These are phyloP conservation scores for Solanum neorickii DNA, from an alignment of 257 asterid species.

Conservation along the genomic window DNA sequence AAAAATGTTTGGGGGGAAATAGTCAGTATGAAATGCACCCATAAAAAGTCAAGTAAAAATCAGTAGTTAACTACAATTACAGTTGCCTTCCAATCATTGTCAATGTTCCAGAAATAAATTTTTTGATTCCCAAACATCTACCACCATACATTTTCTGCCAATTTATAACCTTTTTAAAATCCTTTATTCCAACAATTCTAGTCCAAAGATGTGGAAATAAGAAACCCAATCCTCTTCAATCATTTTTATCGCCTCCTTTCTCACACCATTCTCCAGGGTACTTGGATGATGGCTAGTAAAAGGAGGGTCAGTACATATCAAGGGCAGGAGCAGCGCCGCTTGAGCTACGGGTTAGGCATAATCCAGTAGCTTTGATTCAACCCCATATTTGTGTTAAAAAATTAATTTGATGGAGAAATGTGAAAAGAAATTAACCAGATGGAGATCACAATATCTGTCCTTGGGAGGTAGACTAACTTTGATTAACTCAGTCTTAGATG, in stretches of 20 bases:
- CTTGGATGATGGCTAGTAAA: background rate
- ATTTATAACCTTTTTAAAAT: background rate
- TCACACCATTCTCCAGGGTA: background rate
- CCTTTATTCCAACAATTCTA: background rate
- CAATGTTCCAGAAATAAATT: background rate
- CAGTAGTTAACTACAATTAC: background rate
- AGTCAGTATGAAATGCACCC: background rate
- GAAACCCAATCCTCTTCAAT: background rate
- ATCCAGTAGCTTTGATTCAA: background rate
- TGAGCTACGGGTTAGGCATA: background rate
- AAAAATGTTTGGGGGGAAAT: background rate
- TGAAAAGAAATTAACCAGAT: too few species aligned
- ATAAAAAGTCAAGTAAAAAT: background rate
- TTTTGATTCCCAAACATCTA: background rate
- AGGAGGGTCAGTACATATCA: background rate
- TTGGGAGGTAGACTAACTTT: too few species aligned
- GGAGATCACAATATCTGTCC: too few species aligned
- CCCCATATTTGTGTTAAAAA: background rate
- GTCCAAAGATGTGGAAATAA: background rate
- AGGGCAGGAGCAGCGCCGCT: background rate
- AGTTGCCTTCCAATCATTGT: background rate
- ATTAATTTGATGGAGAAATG: background rate
- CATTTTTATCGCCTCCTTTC: background rate
- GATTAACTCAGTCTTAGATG: too few species aligned
- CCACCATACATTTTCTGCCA: background rate